phyloP scores from a whole-genome alignment of 495 filamentous ascomycete genomes.

The Aspergillus leporis region DNA sequence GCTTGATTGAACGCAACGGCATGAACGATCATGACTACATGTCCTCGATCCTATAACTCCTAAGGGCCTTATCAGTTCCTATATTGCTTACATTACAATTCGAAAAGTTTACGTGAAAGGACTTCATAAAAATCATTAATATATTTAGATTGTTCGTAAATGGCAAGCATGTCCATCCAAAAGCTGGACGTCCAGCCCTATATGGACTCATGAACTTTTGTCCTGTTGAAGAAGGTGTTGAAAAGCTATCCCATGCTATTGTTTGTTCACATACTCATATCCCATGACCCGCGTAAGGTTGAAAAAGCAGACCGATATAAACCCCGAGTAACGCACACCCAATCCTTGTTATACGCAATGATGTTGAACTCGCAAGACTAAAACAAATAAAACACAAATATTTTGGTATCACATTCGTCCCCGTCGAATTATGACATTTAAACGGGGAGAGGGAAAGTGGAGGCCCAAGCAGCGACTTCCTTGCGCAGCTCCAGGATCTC shows the following conservation, averaged over 20 bases:
- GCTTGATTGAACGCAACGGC: no score
- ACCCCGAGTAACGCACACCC: constrained; percentile 42
- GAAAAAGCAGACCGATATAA: constrained; percentile 51
- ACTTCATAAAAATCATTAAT: constrained; percentile 19
- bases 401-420: constrained; percentile 22
- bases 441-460: constrained; percentile 90
- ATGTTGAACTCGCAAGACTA: constrained; percentile 32
- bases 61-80: background rate
- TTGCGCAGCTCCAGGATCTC: constrained; percentile 81
- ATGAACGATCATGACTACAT: no score
- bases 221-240: constrained; percentile 41
- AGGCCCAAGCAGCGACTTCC: constrained; percentile 88
- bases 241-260: constrained; percentile 36
- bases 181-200: background rate
- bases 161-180: constrained; percentile 7
- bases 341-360: constrained; percentile 29
- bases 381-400: constrained; percentile 17
- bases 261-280: constrained; percentile 37
- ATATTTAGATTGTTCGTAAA: constrained; percentile 7
- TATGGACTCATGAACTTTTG: constrained; percentile 35
- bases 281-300: constrained; percentile 50
- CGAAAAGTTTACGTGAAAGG: background rate
- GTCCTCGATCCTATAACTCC: no score
- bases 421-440: constrained; percentile 31
- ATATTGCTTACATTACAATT: background rate